Percentiles rank a stretch among this genome's conserved stretches.
Conservation (phyloP, 257 asterid genomes). For the Solanum megistacrolobum region DNA sequence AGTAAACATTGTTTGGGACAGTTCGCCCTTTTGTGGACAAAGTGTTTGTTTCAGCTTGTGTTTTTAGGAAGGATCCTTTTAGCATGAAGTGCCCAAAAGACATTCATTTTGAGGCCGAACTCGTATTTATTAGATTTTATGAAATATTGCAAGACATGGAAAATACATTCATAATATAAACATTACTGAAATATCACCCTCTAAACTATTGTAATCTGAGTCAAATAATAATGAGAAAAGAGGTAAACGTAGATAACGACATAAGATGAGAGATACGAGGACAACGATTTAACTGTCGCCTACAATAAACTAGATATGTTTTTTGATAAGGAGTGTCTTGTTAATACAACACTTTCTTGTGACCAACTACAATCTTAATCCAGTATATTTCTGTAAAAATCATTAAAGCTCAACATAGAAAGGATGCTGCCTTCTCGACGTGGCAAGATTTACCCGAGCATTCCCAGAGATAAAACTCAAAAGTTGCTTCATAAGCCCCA, state of each 20-base stretch:
- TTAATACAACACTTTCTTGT: not conserved
- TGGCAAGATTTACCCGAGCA: not conserved
- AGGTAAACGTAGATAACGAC: not conserved
- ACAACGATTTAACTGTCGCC: not conserved
- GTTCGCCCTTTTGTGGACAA: accelerated
- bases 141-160: not conserved
- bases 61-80: too few relatives aligned
- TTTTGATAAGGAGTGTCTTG: not conserved
- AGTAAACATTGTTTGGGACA: too few relatives aligned
- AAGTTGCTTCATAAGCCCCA: not conserved
- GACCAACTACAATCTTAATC: not conserved
- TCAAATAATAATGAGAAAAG: not conserved
- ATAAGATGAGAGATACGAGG: not conserved
- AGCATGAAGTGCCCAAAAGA: too few relatives aligned
- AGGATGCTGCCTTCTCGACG: not conserved
- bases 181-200: not conserved
- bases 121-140: not conserved
- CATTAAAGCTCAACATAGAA: not conserved
- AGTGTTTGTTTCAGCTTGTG: too few relatives aligned
- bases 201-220: not conserved
- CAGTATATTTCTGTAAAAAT: not conserved
- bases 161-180: not conserved
- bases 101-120: too few relatives aligned
- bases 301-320: not conserved
- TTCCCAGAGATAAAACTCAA: not conserved